phyloP scores from a whole-genome alignment of 257 asterid species.

The Striga asiatica region DNA sequence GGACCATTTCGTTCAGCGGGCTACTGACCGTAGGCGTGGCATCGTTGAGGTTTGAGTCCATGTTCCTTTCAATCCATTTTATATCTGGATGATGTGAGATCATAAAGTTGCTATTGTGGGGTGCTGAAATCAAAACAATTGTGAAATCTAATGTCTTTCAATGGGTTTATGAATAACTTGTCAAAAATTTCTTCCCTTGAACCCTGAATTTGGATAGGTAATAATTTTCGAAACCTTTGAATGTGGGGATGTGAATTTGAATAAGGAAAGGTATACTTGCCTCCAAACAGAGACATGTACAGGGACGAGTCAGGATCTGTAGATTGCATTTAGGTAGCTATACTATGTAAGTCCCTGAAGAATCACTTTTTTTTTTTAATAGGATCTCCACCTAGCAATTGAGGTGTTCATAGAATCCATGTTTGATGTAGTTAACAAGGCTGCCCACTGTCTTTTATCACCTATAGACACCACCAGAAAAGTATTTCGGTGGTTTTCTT shows the following conservation, averaged over 20 bases:
- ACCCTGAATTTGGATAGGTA: neutral
- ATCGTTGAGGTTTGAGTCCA: constrained; percentile 93
- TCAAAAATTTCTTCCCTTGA: neutral
- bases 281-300: neutral
- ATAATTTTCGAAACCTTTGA: neutral
- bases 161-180: neutral
- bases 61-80: constrained; percentile 9
- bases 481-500: constrained; percentile 43
- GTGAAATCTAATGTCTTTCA: neutral
- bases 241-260: neutral
- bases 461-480: constrained; percentile 56
- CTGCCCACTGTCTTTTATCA: constrained; percentile 60
- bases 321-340: neutral
- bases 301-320: neutral
- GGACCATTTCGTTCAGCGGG: constrained; percentile 67
- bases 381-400: constrained; percentile 88
- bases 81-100: constrained; percentile 9
- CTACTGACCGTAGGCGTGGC: constrained; percentile 98
- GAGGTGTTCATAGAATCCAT: constrained; percentile 74
- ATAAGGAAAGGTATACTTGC: neutral
- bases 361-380: constrained; percentile 13
- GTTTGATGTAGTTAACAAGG: constrained; percentile 77
- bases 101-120: neutral
- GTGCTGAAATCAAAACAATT: neutral
- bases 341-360: neutral